phyloP scores from a whole-genome alignment of 2,329 filamentous ascomycete genomes.

The Penicillium sp. region DNA sequence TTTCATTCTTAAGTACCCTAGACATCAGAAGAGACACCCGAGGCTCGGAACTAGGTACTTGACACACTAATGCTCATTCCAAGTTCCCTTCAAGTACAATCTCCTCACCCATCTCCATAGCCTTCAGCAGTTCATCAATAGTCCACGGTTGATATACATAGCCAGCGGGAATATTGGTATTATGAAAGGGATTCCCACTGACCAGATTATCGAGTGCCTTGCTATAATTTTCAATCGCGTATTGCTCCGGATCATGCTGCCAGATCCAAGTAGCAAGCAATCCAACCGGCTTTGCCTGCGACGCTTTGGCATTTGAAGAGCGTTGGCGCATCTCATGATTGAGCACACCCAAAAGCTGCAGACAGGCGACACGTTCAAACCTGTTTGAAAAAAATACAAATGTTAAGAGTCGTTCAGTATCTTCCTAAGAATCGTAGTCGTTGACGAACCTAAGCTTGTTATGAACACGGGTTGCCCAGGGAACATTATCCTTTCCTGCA shows the following conservation, averaged over 20 bases:
- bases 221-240: constrained; percentile 29
- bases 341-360: constrained; percentile 9
- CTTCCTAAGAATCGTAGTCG: not conserved
- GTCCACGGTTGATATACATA: constrained; percentile 32
- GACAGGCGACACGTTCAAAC: constrained; percentile 16
- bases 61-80: not conserved
- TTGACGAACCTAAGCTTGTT: constrained; percentile 16
- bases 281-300: constrained; percentile 2
- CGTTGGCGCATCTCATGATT: constrained; percentile 1
- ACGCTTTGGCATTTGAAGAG: not conserved
- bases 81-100: constrained; percentile 8
- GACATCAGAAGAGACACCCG: too few relatives aligned
- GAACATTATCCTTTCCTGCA: constrained; percentile 19
- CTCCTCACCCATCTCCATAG: constrained; percentile 5
- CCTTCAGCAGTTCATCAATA: constrained; percentile 17
- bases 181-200: constrained; percentile 26
- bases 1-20: too few relatives aligned
- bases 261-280: constrained; percentile 15
- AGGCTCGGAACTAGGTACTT: not conserved
- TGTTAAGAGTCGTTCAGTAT: too few relatives aligned
- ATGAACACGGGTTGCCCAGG: constrained; percentile 9
- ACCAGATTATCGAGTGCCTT: constrained; percentile 24
- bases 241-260: constrained; percentile 18
- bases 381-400: not conserved
- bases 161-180: constrained; percentile 31